Evolutionary conservation across 2,329 filamentous ascomycete species (phyloP), one percentile per base, ranked within the genome.

Genomic region (Hymenoscyphus salicellus): DNA sequence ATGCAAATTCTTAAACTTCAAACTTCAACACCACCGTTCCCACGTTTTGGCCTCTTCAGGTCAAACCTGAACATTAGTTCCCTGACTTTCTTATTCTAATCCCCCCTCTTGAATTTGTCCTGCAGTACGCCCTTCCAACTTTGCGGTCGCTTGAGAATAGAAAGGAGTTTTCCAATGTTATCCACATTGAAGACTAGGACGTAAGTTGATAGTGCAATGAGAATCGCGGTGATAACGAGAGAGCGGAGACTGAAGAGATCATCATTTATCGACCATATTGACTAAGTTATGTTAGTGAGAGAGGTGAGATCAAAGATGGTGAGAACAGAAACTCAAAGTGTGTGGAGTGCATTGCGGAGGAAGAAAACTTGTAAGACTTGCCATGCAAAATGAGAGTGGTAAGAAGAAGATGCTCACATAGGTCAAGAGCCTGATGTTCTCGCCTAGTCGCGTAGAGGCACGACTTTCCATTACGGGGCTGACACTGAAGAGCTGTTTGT

Each of bases 331-430:
- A 11, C 23, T 43, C 5, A 3, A 5, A n/a, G 5, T 5, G 14
- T 3, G 16, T 2, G 14, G 17, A 7, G 11, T 10, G 11, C 4
- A 41, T 3, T n/a, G 41, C 16, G 5, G 17, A 43, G 41, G n/a
- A n/a, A 16, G 14, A 3, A 43, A n/a, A n/a, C 11, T 4, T 16
- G 20, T 2, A 10, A 17, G 23, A 55, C 30, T 55, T 56, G 55
- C 60, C 23, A 46, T 36, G 20, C 46, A 61, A 28, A 55, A 61
- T 41, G 60, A 30, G 3, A 61, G 60, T 17, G 60, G 60, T 6
- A 61, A 32, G 32, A 49, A 61, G 32, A 61, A 28, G 23, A 61
- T 55, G 20, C 28, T 61, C 26, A 61, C 46, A 23, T 61, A 61
- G 1, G 60, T 61, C 23, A 61, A 20, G 36, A 61, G 60, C 20